A percentile compares a stretch with the other conserved stretches of the same genome.
These are phyloP conservation scores for Skeletonema tropicum DNA, from an alignment of 108 stramenopile genomes.

Conservation along the genomic window DNA sequence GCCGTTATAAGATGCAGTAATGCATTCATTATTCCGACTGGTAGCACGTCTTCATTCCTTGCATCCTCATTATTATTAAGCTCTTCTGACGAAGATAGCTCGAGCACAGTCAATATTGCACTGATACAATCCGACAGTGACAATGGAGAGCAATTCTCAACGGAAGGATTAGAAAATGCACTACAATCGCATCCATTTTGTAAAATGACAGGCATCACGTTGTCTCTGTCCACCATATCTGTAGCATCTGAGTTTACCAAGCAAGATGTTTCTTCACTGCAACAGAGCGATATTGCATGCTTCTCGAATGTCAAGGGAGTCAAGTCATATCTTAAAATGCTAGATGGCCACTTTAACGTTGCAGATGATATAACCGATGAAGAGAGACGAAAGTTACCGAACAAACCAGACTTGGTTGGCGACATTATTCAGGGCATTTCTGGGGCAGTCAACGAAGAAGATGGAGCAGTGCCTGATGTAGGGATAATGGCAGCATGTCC, in stretches of 20 bases:
- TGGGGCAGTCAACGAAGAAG: neutral
- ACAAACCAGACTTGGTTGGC: slow-evolving; percentile 24
- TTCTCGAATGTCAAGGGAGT: slow-evolving; percentile 16
- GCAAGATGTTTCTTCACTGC: slow-evolving; percentile 4
- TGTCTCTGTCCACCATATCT: slow-evolving; percentile 16
- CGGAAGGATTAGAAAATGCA: slow-evolving; percentile 2
- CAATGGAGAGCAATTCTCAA: slow-evolving; percentile 1
- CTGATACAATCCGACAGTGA: neutral
- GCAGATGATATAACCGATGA: slow-evolving; percentile 14
- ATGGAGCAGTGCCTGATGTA: neutral
- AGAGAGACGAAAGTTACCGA: slow-evolving; percentile 30
- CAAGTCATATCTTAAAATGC: slow-evolving; percentile 10
- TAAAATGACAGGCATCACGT: slow-evolving; percentile 33
- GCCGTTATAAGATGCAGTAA: neutral
- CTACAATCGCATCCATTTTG: slow-evolving; percentile 25
- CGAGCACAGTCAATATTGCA: slow-evolving; percentile 26
- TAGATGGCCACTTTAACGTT: slow-evolving; percentile 23
- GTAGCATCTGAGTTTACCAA: slow-evolving; percentile 8
- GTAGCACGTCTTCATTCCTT: neutral
- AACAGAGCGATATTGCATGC: slow-evolving; percentile 34
- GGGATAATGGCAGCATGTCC: slow-evolving; percentile 38
- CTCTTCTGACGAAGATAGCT: slow-evolving; percentile 7
- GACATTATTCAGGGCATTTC: neutral
- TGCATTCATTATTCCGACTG: neutral
- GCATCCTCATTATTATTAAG: neutral